These are phyloP conservation scores for Musa balbisiana DNA, from an alignment of 202 grass and related monocot species.

Conservation along the genomic window DNA sequence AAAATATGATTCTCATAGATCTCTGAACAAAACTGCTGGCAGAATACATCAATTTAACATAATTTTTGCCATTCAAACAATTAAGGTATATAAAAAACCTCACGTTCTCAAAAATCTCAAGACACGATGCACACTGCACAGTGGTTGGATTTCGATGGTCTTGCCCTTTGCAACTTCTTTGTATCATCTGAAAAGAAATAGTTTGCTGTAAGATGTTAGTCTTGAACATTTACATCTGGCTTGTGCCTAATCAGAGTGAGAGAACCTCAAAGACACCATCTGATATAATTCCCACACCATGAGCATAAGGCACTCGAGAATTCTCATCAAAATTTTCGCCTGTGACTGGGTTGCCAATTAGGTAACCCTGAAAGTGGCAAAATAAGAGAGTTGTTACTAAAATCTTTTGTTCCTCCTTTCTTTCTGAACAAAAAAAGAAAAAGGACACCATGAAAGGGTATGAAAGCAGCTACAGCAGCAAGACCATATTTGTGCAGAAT, in stretches of 20 bases:
- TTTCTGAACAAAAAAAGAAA: too few species aligned
- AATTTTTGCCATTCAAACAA: not conserved
- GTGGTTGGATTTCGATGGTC: slow-evolving; percentile 36
- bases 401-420: too few species aligned
- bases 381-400: too few species aligned
- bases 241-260: not conserved
- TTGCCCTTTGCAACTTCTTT: slow-evolving; percentile 37
- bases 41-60: not conserved
- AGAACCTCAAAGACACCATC: slow-evolving; percentile 51
- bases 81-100: not conserved
- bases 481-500: too few species aligned
- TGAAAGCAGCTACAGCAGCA: too few species aligned
- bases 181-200: slow-evolving; percentile 32
- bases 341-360: slow-evolving; percentile 41
- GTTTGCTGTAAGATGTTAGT: not conserved
- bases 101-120: slow-evolving; percentile 37
- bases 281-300: slow-evolving; percentile 56
- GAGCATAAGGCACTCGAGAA: slow-evolving; percentile 47
- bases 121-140: slow-evolving; percentile 30
- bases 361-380: slow-evolving; percentile 35
- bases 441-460: too few species aligned
- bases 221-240: not conserved
- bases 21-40: slow-evolving; percentile 26
- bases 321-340: slow-evolving; percentile 37
- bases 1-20: slow-evolving; percentile 35